Evolutionary conservation across 176 grass and related monocot species (phyloP).

Genomic region (Zoysia japonica): DNA sequence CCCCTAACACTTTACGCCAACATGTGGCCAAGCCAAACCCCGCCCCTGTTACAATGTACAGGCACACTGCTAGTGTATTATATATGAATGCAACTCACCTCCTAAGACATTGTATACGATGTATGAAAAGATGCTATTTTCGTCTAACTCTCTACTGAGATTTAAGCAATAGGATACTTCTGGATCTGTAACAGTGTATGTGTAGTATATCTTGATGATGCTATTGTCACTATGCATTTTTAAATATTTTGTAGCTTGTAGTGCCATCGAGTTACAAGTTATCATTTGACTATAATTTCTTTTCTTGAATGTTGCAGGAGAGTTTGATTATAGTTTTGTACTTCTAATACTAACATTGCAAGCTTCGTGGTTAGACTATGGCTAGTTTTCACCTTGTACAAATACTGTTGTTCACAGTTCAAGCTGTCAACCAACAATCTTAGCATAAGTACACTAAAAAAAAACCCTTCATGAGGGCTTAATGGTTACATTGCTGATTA

Average conservation of each 20-base stretch:
- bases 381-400: neutral
- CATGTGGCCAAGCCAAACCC: too few relatives aligned
- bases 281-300: neutral
- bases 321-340: neutral
- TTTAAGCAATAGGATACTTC: slow-evolving; percentile 23
- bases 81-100: neutral
- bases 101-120: neutral
- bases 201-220: neutral
- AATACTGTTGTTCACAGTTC: slow-evolving; percentile 8
- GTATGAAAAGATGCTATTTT: neutral
- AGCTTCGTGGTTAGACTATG: slow-evolving; percentile 2
- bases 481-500: neutral
- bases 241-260: neutral
- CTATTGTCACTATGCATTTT: neutral
- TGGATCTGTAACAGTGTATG: neutral
- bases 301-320: neutral
- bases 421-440: neutral
- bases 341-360: neutral
- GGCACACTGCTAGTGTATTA: neutral
- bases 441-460: neutral
- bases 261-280: neutral
- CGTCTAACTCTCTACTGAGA: slow-evolving; percentile 1
- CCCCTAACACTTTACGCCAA: too few relatives aligned
- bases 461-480: neutral
- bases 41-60: too few relatives aligned